phyloP scores from a whole-genome alignment of 208 protist genomes.

The Trypanosoma rangeli region DNA sequence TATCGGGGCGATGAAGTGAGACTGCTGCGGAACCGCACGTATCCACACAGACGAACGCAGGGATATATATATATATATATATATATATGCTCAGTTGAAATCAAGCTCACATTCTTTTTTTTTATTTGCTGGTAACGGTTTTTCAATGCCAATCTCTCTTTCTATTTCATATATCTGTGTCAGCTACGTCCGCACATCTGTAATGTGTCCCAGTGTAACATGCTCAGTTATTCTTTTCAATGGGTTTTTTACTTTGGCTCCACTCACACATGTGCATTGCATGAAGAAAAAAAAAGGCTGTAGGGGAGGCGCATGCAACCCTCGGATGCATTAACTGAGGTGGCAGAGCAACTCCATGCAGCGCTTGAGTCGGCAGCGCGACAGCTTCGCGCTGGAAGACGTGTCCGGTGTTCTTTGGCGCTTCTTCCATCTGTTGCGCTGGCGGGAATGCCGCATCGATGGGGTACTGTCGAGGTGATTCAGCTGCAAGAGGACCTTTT shows the following conservation, averaged over 20 bases:
- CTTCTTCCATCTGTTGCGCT: slow-evolving; percentile 16
- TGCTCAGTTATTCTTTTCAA: no score
- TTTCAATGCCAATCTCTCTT: no score
- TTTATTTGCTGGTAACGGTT: neutral
- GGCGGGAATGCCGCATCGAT: slow-evolving; percentile 2
- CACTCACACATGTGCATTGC: neutral
- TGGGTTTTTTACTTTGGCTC: neutral
- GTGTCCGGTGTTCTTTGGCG: slow-evolving; percentile 18
- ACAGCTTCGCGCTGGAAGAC: neutral
- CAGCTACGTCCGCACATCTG: no score
- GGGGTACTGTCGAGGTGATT: slow-evolving; percentile 16
- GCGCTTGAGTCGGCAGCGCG: slow-evolving; percentile 16
- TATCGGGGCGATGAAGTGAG: slow-evolving; percentile 33
- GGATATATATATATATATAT: neutral
- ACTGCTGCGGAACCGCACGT: neutral
- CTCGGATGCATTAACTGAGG: slow-evolving; percentile 7
- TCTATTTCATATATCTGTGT: no score
- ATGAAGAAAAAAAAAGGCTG: neutral
- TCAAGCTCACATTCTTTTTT: neutral
- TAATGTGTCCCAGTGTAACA: no score
- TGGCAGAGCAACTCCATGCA: slow-evolving; percentile 9
- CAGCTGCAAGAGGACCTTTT: neutral
- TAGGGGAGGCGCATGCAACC: neutral
- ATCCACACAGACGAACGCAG: neutral
- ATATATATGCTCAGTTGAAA: neutral